Percentiles rank a stretch among this genome's conserved stretches.
Conservation (phyloP, 805 yeast species). For the Torulaspora gathmanii region DNA sequence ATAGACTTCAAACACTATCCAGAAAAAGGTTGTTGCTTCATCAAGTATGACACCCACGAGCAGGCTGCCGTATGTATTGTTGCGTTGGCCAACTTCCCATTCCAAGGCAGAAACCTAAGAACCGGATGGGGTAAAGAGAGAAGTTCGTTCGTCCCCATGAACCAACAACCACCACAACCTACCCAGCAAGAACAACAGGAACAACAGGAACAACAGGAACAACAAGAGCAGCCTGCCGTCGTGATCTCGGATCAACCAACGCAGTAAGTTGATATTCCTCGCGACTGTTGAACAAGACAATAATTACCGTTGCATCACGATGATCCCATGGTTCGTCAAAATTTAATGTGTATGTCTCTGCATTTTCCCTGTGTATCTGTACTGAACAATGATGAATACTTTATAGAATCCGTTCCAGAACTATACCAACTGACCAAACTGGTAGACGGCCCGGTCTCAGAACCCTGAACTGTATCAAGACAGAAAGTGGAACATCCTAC, state of each 20-base stretch:
- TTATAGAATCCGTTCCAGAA: background rate
- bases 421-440: no score
- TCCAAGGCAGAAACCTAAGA: constrained; percentile 73
- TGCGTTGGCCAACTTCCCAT: constrained; percentile 61
- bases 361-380: constrained; percentile 1
- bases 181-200: constrained; percentile 13
- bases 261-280: background rate
- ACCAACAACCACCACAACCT: constrained; percentile 15
- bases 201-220: constrained; percentile 3
- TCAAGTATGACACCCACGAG: constrained; percentile 80
- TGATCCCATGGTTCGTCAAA: background rate
- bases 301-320: background rate
- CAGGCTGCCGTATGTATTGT: constrained; percentile 85
- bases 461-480: no score
- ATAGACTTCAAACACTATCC: constrained; percentile 76
- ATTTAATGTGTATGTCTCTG: background rate
- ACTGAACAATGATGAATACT: background rate
- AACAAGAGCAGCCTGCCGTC: background rate
- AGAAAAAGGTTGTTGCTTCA: constrained; percentile 83
- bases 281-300: background rate
- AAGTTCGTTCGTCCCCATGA: constrained; percentile 34
- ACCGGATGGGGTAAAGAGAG: constrained; percentile 84
- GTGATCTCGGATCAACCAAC: constrained; percentile 3
- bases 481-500: no score
- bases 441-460: no score